phyloP scores from a whole-genome alignment of 495 filamentous ascomycete genomes.

The Aspergillus panamensis region DNA sequence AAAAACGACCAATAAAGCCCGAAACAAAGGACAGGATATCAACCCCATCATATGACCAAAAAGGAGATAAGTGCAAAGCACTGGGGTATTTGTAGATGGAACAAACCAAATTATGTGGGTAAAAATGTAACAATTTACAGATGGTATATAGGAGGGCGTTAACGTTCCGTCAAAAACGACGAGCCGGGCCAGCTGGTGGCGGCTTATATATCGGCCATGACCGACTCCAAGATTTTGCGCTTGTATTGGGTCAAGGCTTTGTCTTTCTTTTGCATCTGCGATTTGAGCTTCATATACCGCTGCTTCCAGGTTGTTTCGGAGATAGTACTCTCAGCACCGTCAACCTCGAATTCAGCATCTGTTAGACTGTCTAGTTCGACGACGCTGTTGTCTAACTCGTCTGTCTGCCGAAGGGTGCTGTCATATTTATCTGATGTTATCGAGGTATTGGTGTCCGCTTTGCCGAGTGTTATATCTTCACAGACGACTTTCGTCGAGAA shows the following conservation, averaged over 20 bases:
- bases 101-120: background rate
- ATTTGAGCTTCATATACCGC: conserved; percentile 43
- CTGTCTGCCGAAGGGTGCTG: conserved; percentile 5
- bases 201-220: conserved; percentile 48
- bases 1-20: conserved; percentile 6
- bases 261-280: conserved; percentile 51
- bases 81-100: background rate
- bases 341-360: conserved; percentile 35
- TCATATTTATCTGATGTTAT: conserved; percentile 6
- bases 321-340: conserved; percentile 22
- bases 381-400: conserved; percentile 18
- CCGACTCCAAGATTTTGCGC: conserved; percentile 54
- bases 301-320: conserved; percentile 44
- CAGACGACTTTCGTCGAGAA: conserved; percentile 34
- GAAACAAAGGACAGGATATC: conserved; percentile 11
- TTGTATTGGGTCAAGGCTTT: conserved; percentile 48
- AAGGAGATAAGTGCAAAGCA: conserved; percentile 17
- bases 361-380: conserved; percentile 24
- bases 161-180: too few species aligned
- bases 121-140: conserved; percentile 6
- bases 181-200: too few species aligned
- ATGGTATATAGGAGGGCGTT: background rate
- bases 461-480: conserved; percentile 25
- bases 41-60: conserved; percentile 3
- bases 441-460: background rate